phyloP scores from a whole-genome alignment of 148 eudicot genomes.

The Vaccinium myrtillus region DNA sequence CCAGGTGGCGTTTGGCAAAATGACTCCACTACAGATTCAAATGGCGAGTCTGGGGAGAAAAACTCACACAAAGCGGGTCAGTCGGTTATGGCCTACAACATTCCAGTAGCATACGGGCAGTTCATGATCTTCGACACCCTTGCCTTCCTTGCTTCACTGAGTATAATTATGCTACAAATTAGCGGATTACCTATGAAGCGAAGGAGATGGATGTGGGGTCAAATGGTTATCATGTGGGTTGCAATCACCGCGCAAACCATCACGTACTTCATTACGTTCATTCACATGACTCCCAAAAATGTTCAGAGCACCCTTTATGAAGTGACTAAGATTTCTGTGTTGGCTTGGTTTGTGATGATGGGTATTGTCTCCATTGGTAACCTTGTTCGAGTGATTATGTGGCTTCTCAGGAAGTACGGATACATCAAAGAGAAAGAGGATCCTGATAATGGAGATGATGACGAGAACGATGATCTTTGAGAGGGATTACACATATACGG shows the following conservation, averaged over 20 bases:
- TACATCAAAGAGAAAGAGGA: slow-evolving; percentile 11
- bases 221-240: slow-evolving; percentile 24
- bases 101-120: slow-evolving; percentile 7
- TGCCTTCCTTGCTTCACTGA: slow-evolving; percentile 22
- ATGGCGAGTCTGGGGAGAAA: not conserved
- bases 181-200: slow-evolving; percentile 25
- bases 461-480: not conserved
- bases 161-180: slow-evolving; percentile 23
- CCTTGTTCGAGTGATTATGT: not conserved
- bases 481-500: no score
- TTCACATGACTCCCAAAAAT: slow-evolving; percentile 15
- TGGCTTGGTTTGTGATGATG: slow-evolving; percentile 2
- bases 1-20: slow-evolving; percentile 39
- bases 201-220: slow-evolving; percentile 28
- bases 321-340: slow-evolving; percentile 7
- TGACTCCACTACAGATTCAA: not conserved
- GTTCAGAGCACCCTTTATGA: not conserved
- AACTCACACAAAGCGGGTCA: slow-evolving; percentile 12
- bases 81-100: slow-evolving; percentile 21
- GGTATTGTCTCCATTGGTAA: slow-evolving; percentile 16
- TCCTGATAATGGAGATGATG: not conserved
- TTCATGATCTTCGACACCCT: slow-evolving; percentile 27
- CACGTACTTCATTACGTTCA: slow-evolving; percentile 22
- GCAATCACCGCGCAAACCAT: slow-evolving; percentile 16
- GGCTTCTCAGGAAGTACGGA: slow-evolving; percentile 15